Evolutionary conservation across 2,329 filamentous ascomycete species (phyloP), one percentile per base, ranked within the genome.

Genomic region (Penicillium sp.): DNA sequence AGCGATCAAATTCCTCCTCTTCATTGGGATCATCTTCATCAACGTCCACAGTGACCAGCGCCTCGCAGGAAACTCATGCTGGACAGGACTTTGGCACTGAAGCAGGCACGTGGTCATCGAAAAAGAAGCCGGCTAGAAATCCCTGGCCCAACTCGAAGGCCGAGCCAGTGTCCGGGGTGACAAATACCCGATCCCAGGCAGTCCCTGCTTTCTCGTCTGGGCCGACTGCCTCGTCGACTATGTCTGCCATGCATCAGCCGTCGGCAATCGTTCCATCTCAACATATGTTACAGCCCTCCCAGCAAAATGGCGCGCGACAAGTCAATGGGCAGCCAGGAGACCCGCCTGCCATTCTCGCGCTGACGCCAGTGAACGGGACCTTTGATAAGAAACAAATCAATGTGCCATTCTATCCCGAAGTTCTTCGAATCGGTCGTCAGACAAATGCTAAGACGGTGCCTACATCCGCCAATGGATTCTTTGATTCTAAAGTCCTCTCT

Each of bases 361-460:
- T 98, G 4, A 69, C 90, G 4, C 93, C 92, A 0, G 79, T 96
- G 56, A 98, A 98, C 59, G 86, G 87, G 41, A 96, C 90, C 1
- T 98, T 98, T 60, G 92, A 96, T 64, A 82, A 88, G 56, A 98
- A 98, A 68, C 92, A 89, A 29, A 96, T 98, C 53, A 85, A 78
- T 22, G 86, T 98, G 2, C 92, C 92, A 0, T 95, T 85, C 61
- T 85, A 79, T 48, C 92, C 92, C n/a, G 90, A 96, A n/a, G 84
- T 85, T 27, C 73, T 98, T 33, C 82, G 88, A 47, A 95, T 98
- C 57, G 92, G 92, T 30, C 84, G 92, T 32, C 92, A 98, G 66
- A 98, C 92, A 13, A 98, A 98, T 64, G 85, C 87, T 50, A 96
- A 95, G 66, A 96, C 92, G 0, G 77, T 93, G 9, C 92, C 92